These are phyloP conservation scores for Eruca vesicaria DNA, from an alignment of 441 rosid genomes.

Conservation along the genomic window DNA sequence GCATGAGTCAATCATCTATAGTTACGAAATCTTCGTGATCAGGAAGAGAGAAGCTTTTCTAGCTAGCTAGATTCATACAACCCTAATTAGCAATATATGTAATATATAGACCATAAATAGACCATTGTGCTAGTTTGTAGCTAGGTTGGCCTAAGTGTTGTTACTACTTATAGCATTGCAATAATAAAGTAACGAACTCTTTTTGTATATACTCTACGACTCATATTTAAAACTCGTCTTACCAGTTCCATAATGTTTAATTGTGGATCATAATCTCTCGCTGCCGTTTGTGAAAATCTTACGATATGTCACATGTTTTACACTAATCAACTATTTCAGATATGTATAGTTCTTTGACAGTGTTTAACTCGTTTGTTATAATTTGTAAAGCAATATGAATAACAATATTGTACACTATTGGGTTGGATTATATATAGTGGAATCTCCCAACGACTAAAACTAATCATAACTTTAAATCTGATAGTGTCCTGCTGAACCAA, in stretches of 20 bases:
- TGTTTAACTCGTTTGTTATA: neutral
- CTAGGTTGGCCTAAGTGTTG: constrained; percentile 4
- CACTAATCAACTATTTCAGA: neutral
- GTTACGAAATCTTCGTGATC: neutral
- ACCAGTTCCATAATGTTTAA: neutral
- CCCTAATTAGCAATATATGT: constrained; percentile 7
- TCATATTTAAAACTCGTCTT: neutral
- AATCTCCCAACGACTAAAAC: neutral
- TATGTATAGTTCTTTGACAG: neutral
- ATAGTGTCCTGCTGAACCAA: neutral
- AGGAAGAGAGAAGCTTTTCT: constrained; percentile 6
- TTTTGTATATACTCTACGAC: neutral
- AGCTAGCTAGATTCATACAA: constrained; percentile 17
- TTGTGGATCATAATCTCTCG: neutral
- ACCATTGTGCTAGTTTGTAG: constrained; percentile 10
- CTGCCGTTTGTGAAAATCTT: neutral
- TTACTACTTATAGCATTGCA: constrained; percentile 7
- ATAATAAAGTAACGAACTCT: neutral
- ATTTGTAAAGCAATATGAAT: neutral
- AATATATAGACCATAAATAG: neutral
- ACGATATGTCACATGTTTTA: neutral
- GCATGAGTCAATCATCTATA: constrained; percentile 24
- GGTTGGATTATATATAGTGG: neutral
- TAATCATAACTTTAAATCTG: neutral
- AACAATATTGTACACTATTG: neutral